Percentiles rank a stretch among this genome's conserved stretches.
These are phyloP conservation scores for Aspergillus asperescens DNA, from an alignment of 495 filamentous ascomycete genomes.

Conservation along the genomic window DNA sequence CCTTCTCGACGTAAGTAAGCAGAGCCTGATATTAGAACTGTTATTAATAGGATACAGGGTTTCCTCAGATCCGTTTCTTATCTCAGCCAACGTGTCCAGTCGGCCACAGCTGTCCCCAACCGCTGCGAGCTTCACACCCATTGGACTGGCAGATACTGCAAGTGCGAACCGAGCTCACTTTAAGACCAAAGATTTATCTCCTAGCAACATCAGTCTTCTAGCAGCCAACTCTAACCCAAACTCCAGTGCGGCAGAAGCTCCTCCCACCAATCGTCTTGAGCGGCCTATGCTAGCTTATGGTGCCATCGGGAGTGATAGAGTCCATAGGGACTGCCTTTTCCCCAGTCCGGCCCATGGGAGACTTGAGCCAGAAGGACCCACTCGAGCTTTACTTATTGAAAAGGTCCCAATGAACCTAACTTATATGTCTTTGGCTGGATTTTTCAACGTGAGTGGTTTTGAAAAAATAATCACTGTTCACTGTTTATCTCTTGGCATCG, in stretches of 20 bases:
- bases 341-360: slow-evolving; percentile 6
- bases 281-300: slow-evolving; percentile 7
- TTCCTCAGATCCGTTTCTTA: slow-evolving; percentile 28
- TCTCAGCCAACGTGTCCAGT: slow-evolving; percentile 13
- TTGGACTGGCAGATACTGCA: slow-evolving; percentile 14
- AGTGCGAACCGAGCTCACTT: slow-evolving; percentile 6
- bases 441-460: slow-evolving; percentile 28
- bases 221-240: slow-evolving; percentile 13
- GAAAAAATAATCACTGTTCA: not conserved
- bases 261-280: slow-evolving; percentile 1
- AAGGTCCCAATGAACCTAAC: slow-evolving; percentile 25
- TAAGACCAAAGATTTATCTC: slow-evolving; percentile 9
- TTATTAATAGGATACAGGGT: slow-evolving; percentile 17
- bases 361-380: slow-evolving; percentile 18
- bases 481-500: not conserved
- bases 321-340: slow-evolving; percentile 6
- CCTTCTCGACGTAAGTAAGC: slow-evolving; percentile 22
- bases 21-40: not conserved
- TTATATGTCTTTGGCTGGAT: slow-evolving; percentile 28
- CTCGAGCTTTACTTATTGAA: slow-evolving; percentile 29
- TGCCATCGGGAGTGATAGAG: slow-evolving; percentile 12
- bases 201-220: slow-evolving; percentile 14
- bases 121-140: slow-evolving; percentile 35
- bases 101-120: slow-evolving; percentile 26
- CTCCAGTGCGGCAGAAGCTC: not conserved